Evolutionary conservation across 306 rosid genomes (phyloP), one percentile per base, ranked within the genome.

Genomic region (Cucumis hystrix): DNA sequence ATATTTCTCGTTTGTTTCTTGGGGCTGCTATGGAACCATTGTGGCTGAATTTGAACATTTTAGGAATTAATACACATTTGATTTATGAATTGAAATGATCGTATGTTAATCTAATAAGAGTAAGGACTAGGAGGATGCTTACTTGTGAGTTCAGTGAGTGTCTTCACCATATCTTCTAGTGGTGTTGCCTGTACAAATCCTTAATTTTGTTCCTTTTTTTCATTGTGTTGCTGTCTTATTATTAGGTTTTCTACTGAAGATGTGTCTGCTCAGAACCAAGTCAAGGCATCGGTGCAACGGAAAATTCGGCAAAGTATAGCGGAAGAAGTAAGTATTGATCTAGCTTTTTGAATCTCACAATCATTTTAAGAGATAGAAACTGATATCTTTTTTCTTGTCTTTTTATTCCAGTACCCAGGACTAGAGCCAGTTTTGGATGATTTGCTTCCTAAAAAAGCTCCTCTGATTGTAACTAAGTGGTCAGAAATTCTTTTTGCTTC

Each of bases 231-330:
- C 43, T 8, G 66, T 40, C 63, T 60, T 40, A 23, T 59, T 59
- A 49, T 33, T 83, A 95, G 97, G 78, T 95, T 95, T 84, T 92
- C 97, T 23, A 61, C 89, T 41, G 98, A 95, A 80, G 97, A 95
- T 8, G 97, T 95, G 17, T 95, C 98, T 79, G 98, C 93, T 74
- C 98, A 95, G 85, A 95, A 95, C 80, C 98, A 95, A 91, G 98
- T 92, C 75, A 95, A 95, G 87, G 98, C 98, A 8, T 95, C 97
- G 30, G 97, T 95, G 60, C 97, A 95, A 76, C 87, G 98, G 54
- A 95, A 80, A 86, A 95, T 95, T 77, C 85, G 92, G 23, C 98
- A 95, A 83, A 95, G 98, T 75, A 95, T 95, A 82, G 98, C 98
- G 1, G 98, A 95, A 62, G 98, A 95, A 96, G 98, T 95, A 84